Base-by-base conservation (phyloP, 2,329 filamentous ascomycete genomes). In the Cladosporium oxysporum region DNA sequence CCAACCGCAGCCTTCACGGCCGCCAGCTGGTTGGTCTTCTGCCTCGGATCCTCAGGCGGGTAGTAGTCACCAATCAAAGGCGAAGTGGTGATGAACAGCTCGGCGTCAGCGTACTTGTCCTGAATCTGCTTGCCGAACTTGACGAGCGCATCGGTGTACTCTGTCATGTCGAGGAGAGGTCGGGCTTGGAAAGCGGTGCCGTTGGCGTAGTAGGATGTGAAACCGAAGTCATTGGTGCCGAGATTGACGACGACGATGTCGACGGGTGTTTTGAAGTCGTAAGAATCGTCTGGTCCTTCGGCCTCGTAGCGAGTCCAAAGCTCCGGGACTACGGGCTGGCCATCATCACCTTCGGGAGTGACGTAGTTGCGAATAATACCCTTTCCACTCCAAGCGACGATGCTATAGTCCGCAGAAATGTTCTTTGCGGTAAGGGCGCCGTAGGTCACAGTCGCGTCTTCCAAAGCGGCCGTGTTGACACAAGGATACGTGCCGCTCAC, bases 221-320 rank as follows among this genome's bases (percentile, higher is more conserved):
- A 62, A 2, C 59, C 59, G 21, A 62, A 62, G 59, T 62, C 59
- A 21, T 62, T 82, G 52, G 79, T 82, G 35, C 79, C 80, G 0
- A 82, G 76, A 66, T 80, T 80, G 68, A 82, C 78, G 21, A 82
- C 79, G 0, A 82, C 77, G 16, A 75, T 77, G 50, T 81, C 75
- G 14, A 76, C 75, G 29, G 59, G 59, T 1, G 47, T 37, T 28
- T 37, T 50, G 59, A 62, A 62, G 16, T 62, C 59, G 70, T 80
- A 82, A 61, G 72, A 78, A 65, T 72, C 72, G 18, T 76, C 71
- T 0, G 73, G 73, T 44, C 81, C 80, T 61, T 79, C 77, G 65
- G 79, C 79, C 41, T 79, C 80, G 58, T 79, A 82, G 23, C 78
- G 78, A 0, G 79, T 82, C 70, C 77, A 82, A 1, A 81, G 72